Base-by-base conservation (phyloP, 345 rosid species). In the Lepidium aucheri region DNA sequence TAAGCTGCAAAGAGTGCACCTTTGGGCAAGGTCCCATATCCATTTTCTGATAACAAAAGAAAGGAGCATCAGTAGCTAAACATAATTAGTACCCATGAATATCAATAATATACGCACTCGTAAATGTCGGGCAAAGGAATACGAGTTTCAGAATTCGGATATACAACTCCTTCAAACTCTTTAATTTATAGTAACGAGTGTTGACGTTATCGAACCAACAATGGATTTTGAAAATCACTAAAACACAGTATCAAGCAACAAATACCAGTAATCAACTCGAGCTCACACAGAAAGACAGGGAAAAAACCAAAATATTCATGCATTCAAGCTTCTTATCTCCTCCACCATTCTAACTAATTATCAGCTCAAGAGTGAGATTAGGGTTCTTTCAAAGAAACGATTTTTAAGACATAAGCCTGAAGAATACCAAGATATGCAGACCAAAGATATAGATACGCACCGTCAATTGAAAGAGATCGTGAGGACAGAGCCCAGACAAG, bases 21-120 rank as follows among this genome's bases (percentile, higher is more conserved):
- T 92, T 92, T 13, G 98, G 95, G 76, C 98, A 92, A 0, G 98
- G 98, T 40, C 98, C 98, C 98, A 92, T 89, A 57, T 92, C 98
- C 98, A 92, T 92, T 83, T 92, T 92, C 96, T 92, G 85, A 39
- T 38, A 60, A 18, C 17, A 70, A 43, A 56, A 76, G 10, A 60
- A 43, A 44, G 47, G 36, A 10, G 53, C 18, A 62, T 52, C 39
- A 70, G 40, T 53, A 28, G 20, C 9, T 9, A 10, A 4, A 12
- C 60, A 55, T 36, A 10, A 0, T 17, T 0, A 3, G 36, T 51
- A 38, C 12, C 57, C 24, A 13, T 18, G 43, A 13, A 33, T 4
- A 34, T 17, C 9, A 43, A n/a, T 32, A 53, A 28, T 4, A 3
- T 3, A 54, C 5, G 35, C 26, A 53, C 59, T 15, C 40, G 9